Evolutionary conservation across 2,329 filamentous ascomycete species (phyloP).

Genomic region (Mycosphaerella sp.): DNA sequence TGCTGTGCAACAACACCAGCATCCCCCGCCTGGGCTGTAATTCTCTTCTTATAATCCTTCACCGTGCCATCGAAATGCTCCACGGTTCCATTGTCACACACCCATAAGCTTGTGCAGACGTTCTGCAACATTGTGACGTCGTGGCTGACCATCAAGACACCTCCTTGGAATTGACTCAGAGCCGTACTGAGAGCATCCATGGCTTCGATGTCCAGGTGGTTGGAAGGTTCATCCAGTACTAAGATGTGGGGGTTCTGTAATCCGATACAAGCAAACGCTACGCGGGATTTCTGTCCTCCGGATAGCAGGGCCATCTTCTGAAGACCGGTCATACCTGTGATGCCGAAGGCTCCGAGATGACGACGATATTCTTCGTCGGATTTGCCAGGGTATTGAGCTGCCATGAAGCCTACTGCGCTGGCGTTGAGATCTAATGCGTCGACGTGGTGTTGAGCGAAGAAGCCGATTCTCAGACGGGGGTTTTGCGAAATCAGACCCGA

Average conservation of each 20-base stretch:
- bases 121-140: slow-evolving; percentile 95
- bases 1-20: slow-evolving; percentile 62
- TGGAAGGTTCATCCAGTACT: slow-evolving; percentile 96
- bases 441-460: slow-evolving; percentile 98
- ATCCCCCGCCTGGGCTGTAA: slow-evolving; percentile 64
- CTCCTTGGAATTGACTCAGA: slow-evolving; percentile 79
- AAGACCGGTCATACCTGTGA: slow-evolving; percentile 89
- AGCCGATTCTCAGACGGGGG: slow-evolving; percentile 82
- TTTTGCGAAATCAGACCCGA: slow-evolving; percentile 81
- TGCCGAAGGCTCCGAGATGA: slow-evolving; percentile 78
- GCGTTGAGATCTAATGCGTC: slow-evolving; percentile 86
- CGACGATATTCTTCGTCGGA: slow-evolving; percentile 96
- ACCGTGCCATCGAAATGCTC: slow-evolving; percentile 93
- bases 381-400: slow-evolving; percentile 80
- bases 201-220: slow-evolving; percentile 97
- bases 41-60: slow-evolving; percentile 95
- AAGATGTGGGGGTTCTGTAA: slow-evolving; percentile 93
- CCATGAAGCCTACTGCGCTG: slow-evolving; percentile 93
- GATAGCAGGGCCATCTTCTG: slow-evolving; percentile 94
- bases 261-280: slow-evolving; percentile 94
- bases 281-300: slow-evolving; percentile 96
- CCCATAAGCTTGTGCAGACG: slow-evolving; percentile 91
- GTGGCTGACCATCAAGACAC: slow-evolving; percentile 97
- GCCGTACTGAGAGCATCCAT: slow-evolving; percentile 89
- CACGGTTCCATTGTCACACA: slow-evolving; percentile 88